These are phyloP conservation scores for Mucor lusitanicus DNA, from an alignment of 371 early-diverging fungal genomes.

Conservation along the genomic window DNA sequence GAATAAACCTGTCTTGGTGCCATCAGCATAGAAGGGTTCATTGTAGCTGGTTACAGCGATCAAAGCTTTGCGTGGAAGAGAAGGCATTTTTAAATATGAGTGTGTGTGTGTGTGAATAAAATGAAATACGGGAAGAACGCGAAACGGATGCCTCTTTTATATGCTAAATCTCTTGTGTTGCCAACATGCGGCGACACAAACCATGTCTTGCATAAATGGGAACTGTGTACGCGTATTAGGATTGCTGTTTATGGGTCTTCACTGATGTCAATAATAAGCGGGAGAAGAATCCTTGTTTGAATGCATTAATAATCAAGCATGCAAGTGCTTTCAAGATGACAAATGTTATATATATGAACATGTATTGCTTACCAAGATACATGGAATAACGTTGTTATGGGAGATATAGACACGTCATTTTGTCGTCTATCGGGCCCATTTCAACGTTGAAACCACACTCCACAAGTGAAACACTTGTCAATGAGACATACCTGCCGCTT, in stretches of 20 bases:
- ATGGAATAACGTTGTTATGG: too few relatives aligned
- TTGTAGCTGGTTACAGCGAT: constrained; percentile 50
- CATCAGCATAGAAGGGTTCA: constrained; percentile 53
- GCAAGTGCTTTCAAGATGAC: neutral
- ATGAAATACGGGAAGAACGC: neutral
- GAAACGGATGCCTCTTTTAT: neutral
- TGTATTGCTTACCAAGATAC: too few relatives aligned
- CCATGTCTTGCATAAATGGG: neutral
- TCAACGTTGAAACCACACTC: neutral
- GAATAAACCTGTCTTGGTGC: constrained; percentile 52
- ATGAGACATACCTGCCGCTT: neutral
- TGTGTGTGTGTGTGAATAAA: neutral
- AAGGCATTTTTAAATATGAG: constrained; percentile 22
- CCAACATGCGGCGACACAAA: neutral
- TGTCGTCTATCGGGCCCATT: neutral
- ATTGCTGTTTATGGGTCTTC: neutral
- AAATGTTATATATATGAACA: neutral
- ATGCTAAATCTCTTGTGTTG: neutral
- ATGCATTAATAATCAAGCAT: neutral
- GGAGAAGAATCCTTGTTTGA: neutral
- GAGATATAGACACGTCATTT: neutral
- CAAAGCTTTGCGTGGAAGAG: constrained; percentile 52
- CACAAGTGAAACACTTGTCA: neutral
- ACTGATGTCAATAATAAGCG: neutral
- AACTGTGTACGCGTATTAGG: neutral